These are phyloP conservation scores for Kwoniella dendrophila DNA, from an alignment of 768 basidiomycete genomes.

Conservation along the genomic window DNA sequence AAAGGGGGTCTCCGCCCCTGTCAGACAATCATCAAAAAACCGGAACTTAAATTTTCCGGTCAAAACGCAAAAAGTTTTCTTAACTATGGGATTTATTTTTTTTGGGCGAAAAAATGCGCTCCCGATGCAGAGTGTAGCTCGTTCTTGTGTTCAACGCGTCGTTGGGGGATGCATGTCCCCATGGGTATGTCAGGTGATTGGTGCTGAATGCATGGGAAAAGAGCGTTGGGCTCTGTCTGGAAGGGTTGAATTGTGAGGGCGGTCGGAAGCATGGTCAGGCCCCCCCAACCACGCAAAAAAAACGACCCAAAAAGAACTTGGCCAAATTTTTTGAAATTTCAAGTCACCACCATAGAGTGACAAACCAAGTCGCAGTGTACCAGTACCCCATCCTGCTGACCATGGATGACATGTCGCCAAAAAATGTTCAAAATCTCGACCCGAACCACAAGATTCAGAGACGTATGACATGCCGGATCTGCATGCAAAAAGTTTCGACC, in stretches of 20 bases:
- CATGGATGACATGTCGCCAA: background rate
- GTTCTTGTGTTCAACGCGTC: background rate
- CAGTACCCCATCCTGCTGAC: constrained; percentile 6
- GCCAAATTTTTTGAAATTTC: constrained; percentile 1
- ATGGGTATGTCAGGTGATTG: too few relatives aligned
- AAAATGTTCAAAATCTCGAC: constrained; percentile 3
- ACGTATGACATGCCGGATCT: background rate
- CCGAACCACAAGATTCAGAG: background rate
- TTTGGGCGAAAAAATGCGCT: constrained; percentile 11
- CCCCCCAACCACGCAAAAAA: constrained; percentile 58
- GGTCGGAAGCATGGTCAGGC: constrained; percentile 53
- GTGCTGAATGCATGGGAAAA: background rate
- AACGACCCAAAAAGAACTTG: constrained; percentile 52
- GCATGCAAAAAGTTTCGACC: background rate
- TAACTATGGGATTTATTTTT: constrained; percentile 9
- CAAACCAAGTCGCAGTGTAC: background rate
- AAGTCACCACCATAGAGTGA: background rate
- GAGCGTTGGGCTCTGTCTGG: background rate
- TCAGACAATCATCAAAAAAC: constrained; percentile 12
- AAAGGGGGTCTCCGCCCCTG: background rate
- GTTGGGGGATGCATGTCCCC: too few relatives aligned
- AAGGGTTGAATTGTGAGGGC: background rate
- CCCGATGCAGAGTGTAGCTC: constrained; percentile 8
- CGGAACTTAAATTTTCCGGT: constrained; percentile 12
- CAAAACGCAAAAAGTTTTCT: constrained; percentile 22